Evolutionary conservation across 441 rosid genomes (phyloP).

Genomic region (Isatis lusitanica): DNA sequence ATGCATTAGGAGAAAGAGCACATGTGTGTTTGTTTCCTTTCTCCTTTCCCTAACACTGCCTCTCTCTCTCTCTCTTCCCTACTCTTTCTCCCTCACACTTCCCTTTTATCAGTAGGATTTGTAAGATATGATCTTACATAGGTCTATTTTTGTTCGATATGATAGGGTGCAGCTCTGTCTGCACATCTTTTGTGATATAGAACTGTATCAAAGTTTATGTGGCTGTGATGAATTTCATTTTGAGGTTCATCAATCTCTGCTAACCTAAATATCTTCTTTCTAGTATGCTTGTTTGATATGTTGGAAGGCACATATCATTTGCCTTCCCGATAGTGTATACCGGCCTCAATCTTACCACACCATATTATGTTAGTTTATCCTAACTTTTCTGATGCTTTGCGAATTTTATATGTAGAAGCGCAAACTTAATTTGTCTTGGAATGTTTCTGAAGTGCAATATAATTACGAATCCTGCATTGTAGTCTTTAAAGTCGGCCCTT

Average conservation of each 20-base stretch:
- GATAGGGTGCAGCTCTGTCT: constrained; percentile 8
- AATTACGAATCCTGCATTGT: not conserved
- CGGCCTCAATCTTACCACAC: not conserved
- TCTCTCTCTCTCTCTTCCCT: constrained; percentile 88
- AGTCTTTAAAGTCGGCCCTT: constrained; percentile 1
- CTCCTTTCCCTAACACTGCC: constrained; percentile 95
- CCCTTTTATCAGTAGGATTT: constrained; percentile 48
- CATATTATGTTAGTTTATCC: constrained; percentile 7
- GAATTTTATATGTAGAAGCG: not conserved
- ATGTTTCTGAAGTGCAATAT: constrained; percentile 3
- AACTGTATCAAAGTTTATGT: not conserved
- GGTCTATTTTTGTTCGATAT: constrained; percentile 9
- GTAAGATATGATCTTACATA: constrained; percentile 16
- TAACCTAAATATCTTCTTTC: not conserved
- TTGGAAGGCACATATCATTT: not conserved
- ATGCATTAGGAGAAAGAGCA: constrained; percentile 98
- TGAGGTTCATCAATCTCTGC: constrained; percentile 16
- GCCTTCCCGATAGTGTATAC: constrained; percentile 4
- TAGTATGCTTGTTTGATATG: constrained; percentile 1
- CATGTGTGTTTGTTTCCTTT: constrained; percentile 99
- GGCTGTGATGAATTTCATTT: not conserved
- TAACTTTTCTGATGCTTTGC: not conserved
- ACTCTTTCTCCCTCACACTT: constrained; percentile 63
- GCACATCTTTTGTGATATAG: not conserved
- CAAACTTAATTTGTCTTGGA: not conserved